Percentiles rank a stretch among this genome's conserved stretches.
These are phyloP conservation scores for Populus euphratica DNA, from an alignment of 345 rosid genomes.

Conservation along the genomic window DNA sequence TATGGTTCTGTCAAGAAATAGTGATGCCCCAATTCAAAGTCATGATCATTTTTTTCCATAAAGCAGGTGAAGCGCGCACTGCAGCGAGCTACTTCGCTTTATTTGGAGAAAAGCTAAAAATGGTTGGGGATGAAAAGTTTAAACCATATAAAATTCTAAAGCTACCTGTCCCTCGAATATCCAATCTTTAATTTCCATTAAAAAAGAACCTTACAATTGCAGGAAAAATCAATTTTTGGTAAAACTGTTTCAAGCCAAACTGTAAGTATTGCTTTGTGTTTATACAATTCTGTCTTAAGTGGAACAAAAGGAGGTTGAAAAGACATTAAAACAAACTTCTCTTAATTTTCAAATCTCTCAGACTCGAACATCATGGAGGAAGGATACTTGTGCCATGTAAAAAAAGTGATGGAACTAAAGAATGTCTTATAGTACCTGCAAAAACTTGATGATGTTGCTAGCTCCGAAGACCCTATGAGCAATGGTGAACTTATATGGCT, in stretches of 20 bases:
- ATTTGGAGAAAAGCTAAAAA: background rate
- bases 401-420: background rate
- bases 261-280: background rate
- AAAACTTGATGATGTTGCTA: slow-evolving; percentile 59
- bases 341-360: background rate
- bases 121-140: background rate
- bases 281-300: background rate
- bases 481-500: slow-evolving; percentile 61
- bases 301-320: background rate
- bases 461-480: slow-evolving; percentile 71
- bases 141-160: background rate
- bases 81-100: background rate
- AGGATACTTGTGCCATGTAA: background rate
- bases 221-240: background rate
- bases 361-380: background rate
- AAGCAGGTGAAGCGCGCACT: slow-evolving; percentile 3
- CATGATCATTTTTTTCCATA: background rate
- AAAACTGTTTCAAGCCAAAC: background rate
- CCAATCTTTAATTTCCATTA: background rate
- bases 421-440: slow-evolving; percentile 40
- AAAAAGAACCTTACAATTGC: background rate
- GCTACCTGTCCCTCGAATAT: background rate
- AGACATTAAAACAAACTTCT: background rate
- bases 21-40: background rate
- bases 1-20: background rate